phyloP scores from a whole-genome alignment of 2,329 filamentous ascomycete species.

The Clonostachys rhizophaga region DNA sequence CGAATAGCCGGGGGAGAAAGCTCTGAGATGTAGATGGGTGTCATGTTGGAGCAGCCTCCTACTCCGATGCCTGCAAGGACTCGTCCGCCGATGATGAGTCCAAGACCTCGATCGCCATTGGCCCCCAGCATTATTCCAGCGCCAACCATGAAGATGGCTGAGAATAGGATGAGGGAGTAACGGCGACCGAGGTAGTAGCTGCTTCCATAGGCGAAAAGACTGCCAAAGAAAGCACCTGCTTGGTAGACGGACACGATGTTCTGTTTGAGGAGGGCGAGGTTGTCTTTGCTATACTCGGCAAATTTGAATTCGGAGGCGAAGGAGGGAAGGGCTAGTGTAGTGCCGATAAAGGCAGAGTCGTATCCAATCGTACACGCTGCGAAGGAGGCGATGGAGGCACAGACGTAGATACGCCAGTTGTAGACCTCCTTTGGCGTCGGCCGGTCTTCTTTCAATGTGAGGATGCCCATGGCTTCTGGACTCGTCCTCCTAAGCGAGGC shows the following conservation, averaged over 20 bases:
- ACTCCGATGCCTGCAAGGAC: constrained; percentile 61
- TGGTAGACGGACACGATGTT: constrained; percentile 83
- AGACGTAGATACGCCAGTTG: constrained; percentile 56
- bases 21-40: constrained; percentile 58
- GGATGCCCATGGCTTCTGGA: constrained; percentile 31
- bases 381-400: constrained; percentile 48
- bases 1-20: constrained; percentile 58
- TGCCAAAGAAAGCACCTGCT: constrained; percentile 79
- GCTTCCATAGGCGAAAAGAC: constrained; percentile 51
- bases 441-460: constrained; percentile 49
- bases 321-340: constrained; percentile 11
- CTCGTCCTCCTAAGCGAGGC: no score
- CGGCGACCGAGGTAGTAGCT: constrained; percentile 65
- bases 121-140: constrained; percentile 69
- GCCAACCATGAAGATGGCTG: constrained; percentile 62
- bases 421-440: constrained; percentile 53
- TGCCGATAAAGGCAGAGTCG: constrained; percentile 43
- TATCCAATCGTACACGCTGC: constrained; percentile 54
- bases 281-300: constrained; percentile 32
- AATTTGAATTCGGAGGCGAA: constrained; percentile 61
- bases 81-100: constrained; percentile 55
- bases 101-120: constrained; percentile 56
- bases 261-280: constrained; percentile 58
- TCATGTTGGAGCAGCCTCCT: constrained; percentile 59
- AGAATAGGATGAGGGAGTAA: constrained; percentile 57